These are phyloP conservation scores for Discostella stelligeroides DNA, from an alignment of 108 stramenopile genomes.

Conservation along the genomic window DNA sequence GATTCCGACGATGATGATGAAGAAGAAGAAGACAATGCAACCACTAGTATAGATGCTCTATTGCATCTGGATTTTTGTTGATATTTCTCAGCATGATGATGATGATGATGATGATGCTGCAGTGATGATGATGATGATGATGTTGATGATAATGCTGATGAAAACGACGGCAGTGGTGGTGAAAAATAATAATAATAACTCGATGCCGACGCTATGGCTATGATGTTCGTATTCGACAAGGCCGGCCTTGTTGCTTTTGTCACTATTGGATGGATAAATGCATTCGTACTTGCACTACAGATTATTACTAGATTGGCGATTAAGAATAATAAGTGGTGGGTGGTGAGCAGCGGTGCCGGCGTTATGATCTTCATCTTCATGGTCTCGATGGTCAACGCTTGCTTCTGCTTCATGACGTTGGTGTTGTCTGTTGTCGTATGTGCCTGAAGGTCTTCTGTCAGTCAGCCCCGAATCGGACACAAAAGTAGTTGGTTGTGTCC, in stretches of 20 bases:
- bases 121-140: neutral
- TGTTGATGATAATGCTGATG: neutral
- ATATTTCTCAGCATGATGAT: no score
- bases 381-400: no score
- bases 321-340: no score
- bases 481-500: no score
- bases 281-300: conserved; percentile 15
- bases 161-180: neutral
- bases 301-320: conserved; percentile 6
- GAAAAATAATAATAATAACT: neutral
- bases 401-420: neutral
- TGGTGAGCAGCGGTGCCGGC: no score
- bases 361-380: no score
- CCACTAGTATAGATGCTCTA: neutral
- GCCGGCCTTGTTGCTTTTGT: conserved; percentile 6
- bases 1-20: conserved; percentile 22
- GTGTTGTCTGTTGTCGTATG: neutral
- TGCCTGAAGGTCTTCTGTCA: no score
- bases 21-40: neutral
- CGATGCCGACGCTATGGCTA: neutral
- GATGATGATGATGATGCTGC: neutral
- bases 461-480: neutral
- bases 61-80: neutral
- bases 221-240: neutral
- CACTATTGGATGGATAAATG: conserved; percentile 17